These are phyloP conservation scores for Scenedesmus sp. DNA, from an alignment of 163 green algal genomes.

Conservation along the genomic window DNA sequence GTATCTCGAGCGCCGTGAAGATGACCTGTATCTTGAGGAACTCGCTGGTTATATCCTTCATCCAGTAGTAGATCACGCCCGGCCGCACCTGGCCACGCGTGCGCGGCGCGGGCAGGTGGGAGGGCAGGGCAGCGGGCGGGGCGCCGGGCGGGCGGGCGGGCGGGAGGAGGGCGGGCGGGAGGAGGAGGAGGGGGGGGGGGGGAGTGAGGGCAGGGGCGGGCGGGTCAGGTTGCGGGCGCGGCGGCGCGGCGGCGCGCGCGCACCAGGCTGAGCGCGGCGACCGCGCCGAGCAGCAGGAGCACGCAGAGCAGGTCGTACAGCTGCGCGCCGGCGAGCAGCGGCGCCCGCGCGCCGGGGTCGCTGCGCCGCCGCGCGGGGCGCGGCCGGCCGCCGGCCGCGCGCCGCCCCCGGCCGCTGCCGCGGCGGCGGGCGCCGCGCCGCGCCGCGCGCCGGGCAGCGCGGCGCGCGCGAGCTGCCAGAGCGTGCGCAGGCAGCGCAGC, in stretches of 20 bases:
- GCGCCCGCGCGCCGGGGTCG: neutral
- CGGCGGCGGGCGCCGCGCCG: neutral
- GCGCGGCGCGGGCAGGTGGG: too few species aligned
- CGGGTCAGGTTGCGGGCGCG: too few species aligned
- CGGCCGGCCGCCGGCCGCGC: too few species aligned
- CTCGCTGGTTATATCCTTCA: conserved; percentile 84
- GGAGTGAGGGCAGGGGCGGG: too few species aligned
- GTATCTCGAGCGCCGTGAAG: conserved; percentile 91
- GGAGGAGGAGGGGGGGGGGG: too few species aligned
- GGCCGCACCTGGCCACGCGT: conserved; percentile 54
- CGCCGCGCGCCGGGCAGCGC: too few species aligned
- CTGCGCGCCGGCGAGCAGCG: conserved; percentile 48
- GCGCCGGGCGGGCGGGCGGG: too few species aligned
- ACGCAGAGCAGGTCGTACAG: conserved; percentile 84
- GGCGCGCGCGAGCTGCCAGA: conserved; percentile 34
- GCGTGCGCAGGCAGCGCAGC: conserved; percentile 59
- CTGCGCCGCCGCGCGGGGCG: conserved; percentile 15
- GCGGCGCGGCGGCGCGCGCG: too few species aligned
- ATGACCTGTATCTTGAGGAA: conserved; percentile 97
- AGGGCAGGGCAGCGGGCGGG: too few species aligned
- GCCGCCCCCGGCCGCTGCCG: neutral
- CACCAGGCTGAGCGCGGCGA: conserved; percentile 50
- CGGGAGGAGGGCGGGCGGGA: too few species aligned
- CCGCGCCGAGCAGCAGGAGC: conserved; percentile 66
- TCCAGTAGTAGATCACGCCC: conserved; percentile 69